Evolutionary conservation across 2,329 filamentous ascomycete genomes (phyloP).

Genomic region (Coleophoma eucalyptorum): DNA sequence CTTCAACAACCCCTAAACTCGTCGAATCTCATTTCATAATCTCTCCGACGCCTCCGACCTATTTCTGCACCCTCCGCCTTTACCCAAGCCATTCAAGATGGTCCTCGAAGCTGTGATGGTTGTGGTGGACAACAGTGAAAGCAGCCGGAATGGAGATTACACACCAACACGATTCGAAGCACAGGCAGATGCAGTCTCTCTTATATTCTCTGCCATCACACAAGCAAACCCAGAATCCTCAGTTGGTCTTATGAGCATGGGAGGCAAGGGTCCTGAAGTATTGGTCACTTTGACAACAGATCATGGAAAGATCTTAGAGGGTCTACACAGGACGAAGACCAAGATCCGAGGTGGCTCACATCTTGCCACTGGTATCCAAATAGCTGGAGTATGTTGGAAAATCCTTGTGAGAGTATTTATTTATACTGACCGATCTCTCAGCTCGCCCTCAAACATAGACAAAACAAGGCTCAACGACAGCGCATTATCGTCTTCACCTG

Average conservation of each 20-base stretch:
- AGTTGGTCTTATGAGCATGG: constrained; percentile 98
- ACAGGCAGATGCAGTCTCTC: constrained; percentile 89
- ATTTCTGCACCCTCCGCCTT: not conserved
- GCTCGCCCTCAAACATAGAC: constrained; percentile 95
- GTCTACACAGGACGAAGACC: constrained; percentile 80
- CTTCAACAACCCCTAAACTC: constrained; percentile 1
- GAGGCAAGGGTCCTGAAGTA: constrained; percentile 93
- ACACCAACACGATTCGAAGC: constrained; percentile 94
- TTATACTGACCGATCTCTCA: constrained; percentile 34
- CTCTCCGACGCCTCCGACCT: not conserved
- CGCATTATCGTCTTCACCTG: constrained; percentile 97
- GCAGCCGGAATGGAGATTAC: constrained; percentile 91
- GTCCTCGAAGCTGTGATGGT: constrained; percentile 99
- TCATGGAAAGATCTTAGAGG: constrained; percentile 91
- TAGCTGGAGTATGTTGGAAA: constrained; percentile 71
- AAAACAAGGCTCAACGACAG: constrained; percentile 95
- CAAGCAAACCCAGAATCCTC: constrained; percentile 95
- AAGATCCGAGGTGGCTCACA: constrained; percentile 90
- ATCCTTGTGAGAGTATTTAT: not conserved
- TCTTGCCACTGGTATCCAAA: constrained; percentile 90
- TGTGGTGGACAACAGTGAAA: constrained; percentile 98
- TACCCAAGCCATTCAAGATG: constrained; percentile 59
- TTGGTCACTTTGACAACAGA: constrained; percentile 95
- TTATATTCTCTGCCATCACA: constrained; percentile 94
- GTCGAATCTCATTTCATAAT: not conserved